These are phyloP conservation scores for Dendrobium catenatum DNA, from an alignment of 106 monocot genomes.

Conservation along the genomic window DNA sequence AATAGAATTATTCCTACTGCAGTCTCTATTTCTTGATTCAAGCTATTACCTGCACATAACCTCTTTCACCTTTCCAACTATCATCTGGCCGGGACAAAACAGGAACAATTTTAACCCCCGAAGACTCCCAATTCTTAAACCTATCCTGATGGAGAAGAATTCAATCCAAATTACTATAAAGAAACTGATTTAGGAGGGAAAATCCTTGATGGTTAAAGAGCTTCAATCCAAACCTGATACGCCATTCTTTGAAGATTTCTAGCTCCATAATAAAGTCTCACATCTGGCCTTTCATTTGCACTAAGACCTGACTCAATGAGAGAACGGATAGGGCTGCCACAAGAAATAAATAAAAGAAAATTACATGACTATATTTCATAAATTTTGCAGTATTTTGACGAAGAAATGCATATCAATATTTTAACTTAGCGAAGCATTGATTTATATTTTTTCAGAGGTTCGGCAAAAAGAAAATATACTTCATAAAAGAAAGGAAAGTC, in stretches of 20 bases:
- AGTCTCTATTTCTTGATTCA: neutral
- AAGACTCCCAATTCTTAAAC: constrained; percentile 77
- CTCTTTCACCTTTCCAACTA: constrained; percentile 75
- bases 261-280: constrained; percentile 84
- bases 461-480: neutral
- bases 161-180: neutral
- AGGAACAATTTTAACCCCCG: constrained; percentile 69
- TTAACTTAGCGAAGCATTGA: neutral
- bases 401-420: neutral
- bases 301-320: constrained; percentile 78
- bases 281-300: constrained; percentile 60
- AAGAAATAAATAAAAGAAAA: constrained; percentile 11
- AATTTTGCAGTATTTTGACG: neutral
- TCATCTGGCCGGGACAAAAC: constrained; percentile 85
- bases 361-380: neutral
- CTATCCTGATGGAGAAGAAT: constrained; percentile 47
- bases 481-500: neutral
- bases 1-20: neutral
- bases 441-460: neutral
- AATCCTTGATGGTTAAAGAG: neutral
- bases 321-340: constrained; percentile 78
- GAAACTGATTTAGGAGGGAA: neutral
- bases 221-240: constrained; percentile 55
- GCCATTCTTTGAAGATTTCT: constrained; percentile 91
- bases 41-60: constrained; percentile 45